Conservation (phyloP, 2,329 filamentous ascomycete genomes). For the Diaporthe sp. region DNA sequence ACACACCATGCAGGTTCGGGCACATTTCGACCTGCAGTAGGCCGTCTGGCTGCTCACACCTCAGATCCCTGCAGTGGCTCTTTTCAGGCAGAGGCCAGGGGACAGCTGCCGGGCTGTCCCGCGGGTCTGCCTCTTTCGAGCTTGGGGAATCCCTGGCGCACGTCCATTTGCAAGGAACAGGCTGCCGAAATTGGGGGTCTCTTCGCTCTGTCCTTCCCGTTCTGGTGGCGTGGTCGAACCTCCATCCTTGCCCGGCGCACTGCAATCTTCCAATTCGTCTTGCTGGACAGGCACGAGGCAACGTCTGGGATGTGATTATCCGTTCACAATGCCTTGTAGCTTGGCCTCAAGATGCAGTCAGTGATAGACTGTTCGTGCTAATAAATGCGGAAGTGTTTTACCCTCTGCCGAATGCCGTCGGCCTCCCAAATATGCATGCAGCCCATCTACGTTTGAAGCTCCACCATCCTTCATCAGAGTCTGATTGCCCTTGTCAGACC, state of each 20-base stretch:
- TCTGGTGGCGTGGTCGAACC: neutral
- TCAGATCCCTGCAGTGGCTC: neutral
- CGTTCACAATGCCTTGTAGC: neutral
- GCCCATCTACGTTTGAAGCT: neutral
- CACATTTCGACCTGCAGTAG: neutral
- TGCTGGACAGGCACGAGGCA: neutral
- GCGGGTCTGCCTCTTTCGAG: neutral
- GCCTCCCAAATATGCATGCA: neutral
- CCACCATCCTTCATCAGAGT: slow-evolving; percentile 19
- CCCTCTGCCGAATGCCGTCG: neutral
- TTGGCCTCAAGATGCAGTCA: neutral
- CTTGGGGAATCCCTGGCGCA: slow-evolving; percentile 19
- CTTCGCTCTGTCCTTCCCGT: neutral
- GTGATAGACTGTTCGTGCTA: too few species aligned
- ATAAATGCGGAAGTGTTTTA: neutral
- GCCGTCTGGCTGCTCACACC: neutral
- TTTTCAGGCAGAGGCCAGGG: neutral
- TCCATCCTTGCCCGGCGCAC: neutral
- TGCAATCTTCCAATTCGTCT: slow-evolving; percentile 11
- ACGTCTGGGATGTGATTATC: neutral
- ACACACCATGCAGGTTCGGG: neutral
- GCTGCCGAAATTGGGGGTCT: slow-evolving; percentile 15
- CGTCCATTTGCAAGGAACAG: slow-evolving; percentile 6
- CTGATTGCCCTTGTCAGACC: slow-evolving; percentile 17
- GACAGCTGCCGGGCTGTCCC: slow-evolving; percentile 20